Evolutionary conservation across 1,284 basidiomycete species (phyloP), one percentile per base, ranked within the genome.

Genomic region (Neolentinus lepideus): DNA sequence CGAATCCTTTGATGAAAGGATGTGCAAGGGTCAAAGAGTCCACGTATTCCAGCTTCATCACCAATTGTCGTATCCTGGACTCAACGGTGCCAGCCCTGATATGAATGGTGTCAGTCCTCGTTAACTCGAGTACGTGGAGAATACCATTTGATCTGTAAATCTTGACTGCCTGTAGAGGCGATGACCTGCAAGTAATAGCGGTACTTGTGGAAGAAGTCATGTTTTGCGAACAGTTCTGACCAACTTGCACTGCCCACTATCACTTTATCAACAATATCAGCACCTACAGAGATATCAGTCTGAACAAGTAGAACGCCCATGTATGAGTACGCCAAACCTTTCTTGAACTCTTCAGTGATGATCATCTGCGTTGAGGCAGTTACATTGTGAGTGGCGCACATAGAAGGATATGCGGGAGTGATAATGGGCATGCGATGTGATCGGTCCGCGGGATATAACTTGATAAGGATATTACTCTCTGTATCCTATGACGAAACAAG

Each of bases 391-490:
- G 97, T 99, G 31, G 96, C 87, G 70, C 96, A 99, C 96, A 99
- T 99, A n/a, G 95, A 91, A 38, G 97, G 97, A 72, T 98, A 99
- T 22, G 97, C 95, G 3, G 97, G 97, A 1, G 97, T 99, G 66
- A 99, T 99, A 68, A 99, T 98, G n/a, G 97, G 97, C 97, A 99
- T 99, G 58, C 94, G 84, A 73, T 99, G 97, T 33, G 90, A 82
- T 59, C 92, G 83, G 71, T 99, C 97, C 59, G 86, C 83, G 1
- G 94, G 92, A 71, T 98, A 98, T 54, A 98, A 74, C 90, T 95
- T 62, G 22, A 3, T 43, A 0, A 35, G 3, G 14, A 12, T 29
- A 27, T 45, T 19, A 35, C 56, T 26, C 35, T 53, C 16, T 25
- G 16, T 6, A 45, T 22, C 26, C 1, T 31, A 25, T 21, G 19